phyloP scores from a whole-genome alignment of 2,329 filamentous ascomycete species.

The Talaromyces funiculosus region DNA sequence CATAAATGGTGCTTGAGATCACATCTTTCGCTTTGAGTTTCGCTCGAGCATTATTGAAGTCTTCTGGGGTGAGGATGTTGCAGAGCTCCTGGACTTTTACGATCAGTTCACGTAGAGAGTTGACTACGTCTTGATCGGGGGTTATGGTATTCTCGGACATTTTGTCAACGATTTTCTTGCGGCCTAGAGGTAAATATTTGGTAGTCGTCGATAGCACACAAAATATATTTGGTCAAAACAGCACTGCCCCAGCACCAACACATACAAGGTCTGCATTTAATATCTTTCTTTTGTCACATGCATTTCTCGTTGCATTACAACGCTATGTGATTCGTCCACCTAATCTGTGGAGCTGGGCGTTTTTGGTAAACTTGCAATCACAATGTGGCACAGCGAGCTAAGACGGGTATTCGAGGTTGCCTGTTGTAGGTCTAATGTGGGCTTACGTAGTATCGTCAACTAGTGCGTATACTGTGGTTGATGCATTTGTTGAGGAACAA shows the following conservation, averaged over 20 bases:
- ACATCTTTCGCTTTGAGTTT: background rate
- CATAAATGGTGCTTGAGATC: background rate
- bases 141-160: background rate
- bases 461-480: no score
- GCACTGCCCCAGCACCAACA: background rate
- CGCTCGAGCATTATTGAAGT: background rate
- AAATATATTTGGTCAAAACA: background rate
- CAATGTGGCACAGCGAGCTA: no score
- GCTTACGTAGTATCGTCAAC: no score
- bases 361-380: no score
- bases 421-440: background rate
- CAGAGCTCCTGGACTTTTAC: slow-evolving; percentile 2
- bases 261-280: background rate
- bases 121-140: background rate
- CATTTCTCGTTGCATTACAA: background rate
- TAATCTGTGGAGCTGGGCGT: no score
- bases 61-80: background rate
- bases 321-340: background rate
- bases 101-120: slow-evolving; percentile 3
- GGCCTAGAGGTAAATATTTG: background rate
- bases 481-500: no score
- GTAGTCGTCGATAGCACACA: background rate
- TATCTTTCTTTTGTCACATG: background rate
- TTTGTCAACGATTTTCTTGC: background rate
- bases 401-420: no score